Evolutionary conservation across 225 moss, liverwort and hornwort species (phyloP).

Genomic region (Lunularia cruciata): DNA sequence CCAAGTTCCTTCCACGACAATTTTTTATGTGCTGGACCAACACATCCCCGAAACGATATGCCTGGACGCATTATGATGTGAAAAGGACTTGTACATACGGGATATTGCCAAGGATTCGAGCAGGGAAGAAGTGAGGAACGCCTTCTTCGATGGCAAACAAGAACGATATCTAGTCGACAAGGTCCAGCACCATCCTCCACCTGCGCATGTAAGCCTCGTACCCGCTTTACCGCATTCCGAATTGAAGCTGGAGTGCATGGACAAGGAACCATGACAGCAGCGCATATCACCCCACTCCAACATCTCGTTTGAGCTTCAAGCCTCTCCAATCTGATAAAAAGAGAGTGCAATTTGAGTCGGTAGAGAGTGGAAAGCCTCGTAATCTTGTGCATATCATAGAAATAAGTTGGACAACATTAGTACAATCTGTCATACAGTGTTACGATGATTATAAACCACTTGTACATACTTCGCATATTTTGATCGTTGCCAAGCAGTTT

Average conservation of each 20-base stretch:
- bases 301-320: constrained; percentile 38
- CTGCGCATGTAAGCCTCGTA: constrained; percentile 28
- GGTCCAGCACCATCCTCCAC: constrained; percentile 30
- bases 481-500: background rate
- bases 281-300: constrained; percentile 46
- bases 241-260: constrained; percentile 35
- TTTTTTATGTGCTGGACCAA: too few relatives aligned
- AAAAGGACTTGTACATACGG: constrained; percentile 26
- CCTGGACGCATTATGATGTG: too few relatives aligned
- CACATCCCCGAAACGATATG: too few relatives aligned
- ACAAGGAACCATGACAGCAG: constrained; percentile 41
- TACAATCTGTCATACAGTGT: too few relatives aligned
- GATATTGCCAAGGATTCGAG: constrained; percentile 37
- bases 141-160: constrained; percentile 27
- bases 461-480: too few relatives aligned
- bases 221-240: constrained; percentile 14
- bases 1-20: too few relatives aligned
- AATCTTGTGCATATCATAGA: too few relatives aligned
- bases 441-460: background rate
- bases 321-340: constrained; percentile 33
- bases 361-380: background rate
- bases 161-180: constrained; percentile 41
- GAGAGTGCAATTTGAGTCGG: background rate
- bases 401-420: too few relatives aligned
- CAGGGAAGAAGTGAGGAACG: constrained; percentile 8